Base-by-base conservation (phyloP, 1,284 basidiomycete species). In the Erythrobasidium hasegawianum region DNA sequence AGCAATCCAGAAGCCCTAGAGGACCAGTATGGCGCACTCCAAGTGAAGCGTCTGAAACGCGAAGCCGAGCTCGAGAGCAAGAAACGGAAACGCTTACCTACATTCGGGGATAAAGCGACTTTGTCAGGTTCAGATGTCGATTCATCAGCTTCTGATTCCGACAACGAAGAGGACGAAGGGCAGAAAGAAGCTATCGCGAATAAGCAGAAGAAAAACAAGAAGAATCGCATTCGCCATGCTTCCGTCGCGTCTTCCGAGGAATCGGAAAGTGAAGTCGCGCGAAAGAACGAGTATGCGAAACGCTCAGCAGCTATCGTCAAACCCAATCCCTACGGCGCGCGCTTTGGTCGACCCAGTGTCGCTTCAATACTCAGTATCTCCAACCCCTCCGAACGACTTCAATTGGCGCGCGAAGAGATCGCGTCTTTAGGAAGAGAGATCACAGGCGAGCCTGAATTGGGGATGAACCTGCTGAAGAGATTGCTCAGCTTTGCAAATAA, bases 361-460 rank as follows among this genome's bases (percentile, higher is more conserved):
- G 80, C 82, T 29, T 84, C 93, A 53, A 91, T 93, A 77, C 89
- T 94, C 73, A 91, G 94, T 72, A 89, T 95, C 66, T 80, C 93
- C 64, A 83, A 87, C 27, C 91, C 94, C 71, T 77, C 77, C 67
- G 80, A 81, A 71, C 70, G 81, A 40, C 70, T 81, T 27, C 77
- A 78, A 69, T 76, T 76, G 40, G 80, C 79, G 56, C 74, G 78
- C 22, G 88, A 90, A 78, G 89, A 87, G 74, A 86, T 85, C 69
- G 88, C 90, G 72, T 71, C 85, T 41, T 68, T 73, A 2, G 66
- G 72, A n/a, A 58, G 71, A 9, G 72, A 74, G 43, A 71, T 72
- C 3, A 71, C 72, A 13, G 71, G 70, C 13, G 72, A 74, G 24
- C 71, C 70, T 10, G 73, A 71, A 38, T 55, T 75, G 60, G 66